Evolutionary conservation across 352 stramenopile genomes (phyloP), one percentile per base, ranked within the genome.

Genomic region (Globisporangium takayamanum): DNA sequence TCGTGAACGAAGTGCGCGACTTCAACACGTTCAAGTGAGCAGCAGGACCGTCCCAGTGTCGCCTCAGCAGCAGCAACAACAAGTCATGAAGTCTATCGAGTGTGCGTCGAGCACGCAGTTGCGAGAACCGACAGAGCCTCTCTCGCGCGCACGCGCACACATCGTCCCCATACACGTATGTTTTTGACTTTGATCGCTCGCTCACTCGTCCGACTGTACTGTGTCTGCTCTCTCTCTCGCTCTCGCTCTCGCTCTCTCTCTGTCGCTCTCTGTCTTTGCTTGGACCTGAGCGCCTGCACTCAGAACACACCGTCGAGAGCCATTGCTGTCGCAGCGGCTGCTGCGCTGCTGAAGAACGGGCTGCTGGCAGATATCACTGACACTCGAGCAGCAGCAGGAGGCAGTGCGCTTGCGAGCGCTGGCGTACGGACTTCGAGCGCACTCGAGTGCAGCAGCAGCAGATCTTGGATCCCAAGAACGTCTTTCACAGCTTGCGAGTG

Each of bases 1-100:
- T 99, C 70, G 94, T 99, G 22, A 99, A 99, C 72, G 96, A 99
- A 78, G 97, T 99, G 58, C 84, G 96, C 46, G 95, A 99, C 70
- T 99, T 98, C 72, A 98, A 98, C 73, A 97, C 92, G 52, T 98
- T 97, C 69, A 98, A 97, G 73, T 97, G 85, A 89, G 50, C 6
- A 47, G 41, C 26, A 53, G 50, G 22, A 44, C 28, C 28, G 5
- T 3, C 28, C 2, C 33, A n/a, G 28, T 5, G 28, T 33, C 28
- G 28, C 28, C 28, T 5, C 28, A 33, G 28, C 28, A 33, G 28
- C 28, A 33, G 28, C 28, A 5, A 3, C 28, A 33, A 3, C 28
- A 33, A 33, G 28, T 33, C 28, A 3, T 33, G 28, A 33, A 33
- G 28, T 33, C 28, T 33, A 33, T 33, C 28, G 28, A 33, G 28